A percentile compares a stretch with the other conserved stretches of the same genome.
These are phyloP conservation scores for Yamadazyma jaroonii DNA, from an alignment of 1,139 yeast species.

Conservation along the genomic window DNA sequence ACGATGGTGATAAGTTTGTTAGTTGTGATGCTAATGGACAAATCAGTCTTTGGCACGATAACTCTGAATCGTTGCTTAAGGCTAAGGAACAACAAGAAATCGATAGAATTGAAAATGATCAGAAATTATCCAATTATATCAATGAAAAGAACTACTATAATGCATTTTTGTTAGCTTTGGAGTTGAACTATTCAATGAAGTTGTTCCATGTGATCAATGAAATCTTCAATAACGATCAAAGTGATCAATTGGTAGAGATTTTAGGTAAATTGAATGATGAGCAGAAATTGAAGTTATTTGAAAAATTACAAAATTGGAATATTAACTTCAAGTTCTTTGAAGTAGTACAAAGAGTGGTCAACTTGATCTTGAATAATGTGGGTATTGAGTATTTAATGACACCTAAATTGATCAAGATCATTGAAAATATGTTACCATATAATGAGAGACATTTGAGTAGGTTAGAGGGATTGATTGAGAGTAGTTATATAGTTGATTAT, in stretches of 20 bases:
- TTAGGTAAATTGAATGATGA: conserved; percentile 57
- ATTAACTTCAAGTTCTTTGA: conserved; percentile 79
- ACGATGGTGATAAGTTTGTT: conserved; percentile 67
- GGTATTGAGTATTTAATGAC: conserved; percentile 55
- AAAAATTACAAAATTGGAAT: conserved; percentile 91
- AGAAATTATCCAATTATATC: conserved; percentile 71
- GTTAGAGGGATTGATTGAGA: conserved; percentile 76
- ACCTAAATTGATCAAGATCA: conserved; percentile 59
- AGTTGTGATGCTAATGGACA: conserved; percentile 97
- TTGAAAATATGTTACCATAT: conserved; percentile 81
- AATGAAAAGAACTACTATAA: conserved; percentile 76
- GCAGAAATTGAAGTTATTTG: conserved; percentile 59
- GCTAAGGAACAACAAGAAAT: conserved; percentile 53
- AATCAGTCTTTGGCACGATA: conserved; percentile 83
- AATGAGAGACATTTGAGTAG: conserved; percentile 81
- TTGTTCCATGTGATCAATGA: conserved; percentile 66
- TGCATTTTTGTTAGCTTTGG: conserved; percentile 83
- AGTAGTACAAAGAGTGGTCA: conserved; percentile 73
- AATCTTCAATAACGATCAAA: conserved; percentile 46
- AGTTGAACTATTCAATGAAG: conserved; percentile 84
- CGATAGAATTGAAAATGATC: conserved; percentile 78
- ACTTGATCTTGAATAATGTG: conserved; percentile 58
- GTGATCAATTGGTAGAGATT: conserved; percentile 59
- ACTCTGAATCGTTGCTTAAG: conserved; percentile 64
- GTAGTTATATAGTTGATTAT: conserved; percentile 81